Percentiles rank a stretch among this genome's conserved stretches.
phyloP scores from a whole-genome alignment of 495 filamentous ascomycete genomes.

The Aspergillus mulundensis region DNA sequence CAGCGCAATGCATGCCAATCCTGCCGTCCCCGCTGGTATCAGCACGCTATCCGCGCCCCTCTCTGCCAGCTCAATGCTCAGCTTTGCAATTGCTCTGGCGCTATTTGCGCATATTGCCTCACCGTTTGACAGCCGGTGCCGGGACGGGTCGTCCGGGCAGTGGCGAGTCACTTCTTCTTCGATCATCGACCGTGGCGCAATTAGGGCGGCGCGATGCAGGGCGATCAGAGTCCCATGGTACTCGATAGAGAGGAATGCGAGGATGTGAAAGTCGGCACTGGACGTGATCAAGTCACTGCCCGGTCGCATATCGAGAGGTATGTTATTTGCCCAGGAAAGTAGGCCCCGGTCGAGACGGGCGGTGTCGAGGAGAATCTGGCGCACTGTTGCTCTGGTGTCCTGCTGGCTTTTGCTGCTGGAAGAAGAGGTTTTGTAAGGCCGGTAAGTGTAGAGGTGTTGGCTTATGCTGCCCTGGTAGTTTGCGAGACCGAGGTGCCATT shows the following conservation, averaged over 20 bases:
- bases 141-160: conserved; percentile 6
- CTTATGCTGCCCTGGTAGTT: conserved; percentile 15
- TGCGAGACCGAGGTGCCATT: conserved; percentile 12
- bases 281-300: conserved; percentile 12
- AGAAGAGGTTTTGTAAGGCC: not conserved
- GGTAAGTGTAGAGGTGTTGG: conserved; percentile 14
- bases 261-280: conserved; percentile 4
- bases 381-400: not conserved
- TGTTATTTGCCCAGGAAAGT: conserved; percentile 8
- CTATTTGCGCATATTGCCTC: conserved; percentile 15
- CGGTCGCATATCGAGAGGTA: conserved; percentile 9
- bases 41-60: not conserved
- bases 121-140: not conserved
- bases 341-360: conserved; percentile 7
- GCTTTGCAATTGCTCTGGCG: conserved; percentile 14
- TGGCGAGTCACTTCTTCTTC: not conserved
- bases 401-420: not conserved
- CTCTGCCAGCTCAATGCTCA: conserved; percentile 15
- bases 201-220: conserved; percentile 14
- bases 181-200: conserved; percentile 6
- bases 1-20: conserved; percentile 13
- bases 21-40: conserved; percentile 1
- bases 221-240: conserved; percentile 13
- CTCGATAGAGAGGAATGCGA: conserved; percentile 12
- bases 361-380: conserved; percentile 10